phyloP scores from a whole-genome alignment of 179 eudicot species.

The Silene vulgaris region DNA sequence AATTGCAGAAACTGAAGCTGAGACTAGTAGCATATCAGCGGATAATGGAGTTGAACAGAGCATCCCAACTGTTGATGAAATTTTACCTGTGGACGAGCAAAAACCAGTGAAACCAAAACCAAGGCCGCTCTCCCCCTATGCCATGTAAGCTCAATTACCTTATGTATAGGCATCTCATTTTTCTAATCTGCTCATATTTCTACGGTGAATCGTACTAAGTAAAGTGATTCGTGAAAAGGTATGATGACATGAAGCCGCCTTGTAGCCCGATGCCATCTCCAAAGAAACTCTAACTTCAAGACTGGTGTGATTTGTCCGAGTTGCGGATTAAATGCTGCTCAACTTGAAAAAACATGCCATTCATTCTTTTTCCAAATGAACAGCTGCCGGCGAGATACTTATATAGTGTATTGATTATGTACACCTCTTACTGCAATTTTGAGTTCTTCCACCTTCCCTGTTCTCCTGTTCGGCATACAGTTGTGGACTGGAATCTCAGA shows the following conservation, averaged over 20 bases:
- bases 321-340: not conserved
- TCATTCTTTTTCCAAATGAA: not conserved
- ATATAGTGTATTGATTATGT: not conserved
- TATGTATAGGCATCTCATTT: not conserved
- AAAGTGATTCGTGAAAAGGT: conserved; percentile 32
- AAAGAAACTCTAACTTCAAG: conserved; percentile 17
- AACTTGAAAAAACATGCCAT: not conserved
- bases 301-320: not conserved
- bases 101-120: conserved; percentile 28
- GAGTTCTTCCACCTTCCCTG: too few species aligned
- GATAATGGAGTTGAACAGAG: conserved; percentile 24
- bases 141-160: conserved; percentile 39
- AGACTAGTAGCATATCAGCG: conserved; percentile 21
- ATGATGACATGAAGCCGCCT: conserved; percentile 74
- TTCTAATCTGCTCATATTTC: not conserved
- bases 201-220: conserved; percentile 3
- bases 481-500: too few species aligned
- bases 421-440: not conserved
- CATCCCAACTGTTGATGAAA: conserved; percentile 12
- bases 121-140: conserved; percentile 57
- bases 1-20: conserved; percentile 19
- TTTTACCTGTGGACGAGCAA: conserved; percentile 19
- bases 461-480: too few species aligned
- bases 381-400: not conserved
- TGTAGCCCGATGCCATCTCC: conserved; percentile 51